Evolutionary conservation across 805 yeast genomes (phyloP), one percentile per base, ranked within the genome.

Genomic region (Naumovozyma castellii): DNA sequence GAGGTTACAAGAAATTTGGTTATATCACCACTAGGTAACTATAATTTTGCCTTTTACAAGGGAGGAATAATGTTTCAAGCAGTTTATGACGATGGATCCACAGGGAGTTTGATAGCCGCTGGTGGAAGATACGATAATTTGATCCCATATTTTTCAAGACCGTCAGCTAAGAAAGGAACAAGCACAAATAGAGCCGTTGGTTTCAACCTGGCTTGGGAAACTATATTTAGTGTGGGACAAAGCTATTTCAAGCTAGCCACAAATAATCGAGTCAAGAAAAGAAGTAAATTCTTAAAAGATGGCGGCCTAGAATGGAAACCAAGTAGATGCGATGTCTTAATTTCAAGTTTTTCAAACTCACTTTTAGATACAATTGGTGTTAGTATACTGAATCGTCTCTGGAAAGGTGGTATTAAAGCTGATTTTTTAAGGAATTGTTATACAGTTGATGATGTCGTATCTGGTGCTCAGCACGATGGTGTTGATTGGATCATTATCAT

Each of bases 111-210:
- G 25, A 66, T 92, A 32, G 92, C 92, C 13, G 90, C 92, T 0
- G 99, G 99, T 34, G 99, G 99, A 2, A 68, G 99, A 40, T 92
- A 87, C 55, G 97, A 90, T 52, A 66, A 69, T 16, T 67, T 92
- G 47, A 74, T 87, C 12, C 66, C 75, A 2, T 69, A 78, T 14
- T 70, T 86, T 43, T 74, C 90, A 0, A 77, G 84, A 47, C 71
- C 76, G 1, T 62, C 74, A 43, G 56, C 67, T 16, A 60, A 56
- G 3, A 55, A 55, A 36, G 50, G 42, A 30, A 38, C 53, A 1
- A 54, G 52, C 31, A 45, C 72, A 37, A 68, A 73, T 16, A 69
- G 71, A 39, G 95, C 87, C 1, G 97, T 88, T 33, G 97, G 98
- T 0, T 81, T 92, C 54, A 80, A 85, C 45, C 60, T 92, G 41